These are phyloP conservation scores for Ophiostoma novo-ulmi DNA, from an alignment of 2,329 filamentous ascomycete species.

Conservation along the genomic window DNA sequence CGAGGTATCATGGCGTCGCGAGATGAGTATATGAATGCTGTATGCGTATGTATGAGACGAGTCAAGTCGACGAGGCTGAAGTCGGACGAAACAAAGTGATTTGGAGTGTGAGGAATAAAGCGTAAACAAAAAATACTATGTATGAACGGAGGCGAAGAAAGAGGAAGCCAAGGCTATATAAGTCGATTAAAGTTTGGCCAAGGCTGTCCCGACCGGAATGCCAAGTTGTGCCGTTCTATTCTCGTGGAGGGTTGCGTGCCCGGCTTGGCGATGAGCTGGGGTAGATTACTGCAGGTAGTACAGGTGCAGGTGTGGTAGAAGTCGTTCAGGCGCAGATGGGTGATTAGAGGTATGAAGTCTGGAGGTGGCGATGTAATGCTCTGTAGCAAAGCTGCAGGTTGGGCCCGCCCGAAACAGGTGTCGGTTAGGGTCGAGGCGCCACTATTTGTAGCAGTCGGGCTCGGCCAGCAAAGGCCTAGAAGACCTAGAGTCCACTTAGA, in stretches of 20 bases:
- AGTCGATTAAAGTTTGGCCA: background rate
- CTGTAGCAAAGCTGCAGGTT: background rate
- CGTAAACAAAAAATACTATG: background rate
- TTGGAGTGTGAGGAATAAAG: background rate
- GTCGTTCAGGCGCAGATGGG: background rate
- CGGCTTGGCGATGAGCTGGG: slow-evolving; percentile 8
- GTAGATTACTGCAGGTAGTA: background rate
- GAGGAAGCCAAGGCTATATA: background rate
- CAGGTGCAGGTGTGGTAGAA: background rate
- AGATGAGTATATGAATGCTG: background rate
- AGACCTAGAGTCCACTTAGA: background rate
- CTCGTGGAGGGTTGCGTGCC: slow-evolving; percentile 1
- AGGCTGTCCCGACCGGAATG: slow-evolving; percentile 3
- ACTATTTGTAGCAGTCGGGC: background rate
- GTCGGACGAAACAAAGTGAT: background rate
- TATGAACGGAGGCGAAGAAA: background rate
- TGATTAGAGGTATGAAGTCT: background rate
- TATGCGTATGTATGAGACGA: background rate
- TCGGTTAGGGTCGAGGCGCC: background rate
- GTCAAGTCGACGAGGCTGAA: background rate
- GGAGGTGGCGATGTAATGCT: background rate
- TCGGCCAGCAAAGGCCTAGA: background rate
- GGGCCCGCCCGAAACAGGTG: background rate
- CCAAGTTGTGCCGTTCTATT: slow-evolving; percentile 11
- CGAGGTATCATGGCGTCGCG: background rate